Base-by-base conservation (phyloP, 2,329 filamentous ascomycete genomes). In the Ceratocystis diversiconidia region DNA sequence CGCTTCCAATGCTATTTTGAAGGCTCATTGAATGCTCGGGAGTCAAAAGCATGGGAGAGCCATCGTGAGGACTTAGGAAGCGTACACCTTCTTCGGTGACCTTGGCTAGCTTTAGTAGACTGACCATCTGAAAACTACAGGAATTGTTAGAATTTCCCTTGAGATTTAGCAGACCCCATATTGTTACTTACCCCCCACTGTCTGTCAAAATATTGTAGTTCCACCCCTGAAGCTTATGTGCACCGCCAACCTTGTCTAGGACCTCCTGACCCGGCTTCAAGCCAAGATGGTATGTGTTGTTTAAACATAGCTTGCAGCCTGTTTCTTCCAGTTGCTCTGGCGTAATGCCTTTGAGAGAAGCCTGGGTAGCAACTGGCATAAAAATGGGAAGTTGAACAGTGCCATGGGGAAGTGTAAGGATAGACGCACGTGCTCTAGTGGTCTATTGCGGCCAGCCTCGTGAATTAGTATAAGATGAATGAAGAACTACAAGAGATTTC, bases 331-430 rank as follows among this genome's bases (percentile, higher is more conserved):
- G 80, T 73, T 99, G 94, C 70, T 92, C 87, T 1, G 92, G 91
- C 0, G 94, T 97, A 65, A 99, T 77, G 55, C 94, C 94, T 74
- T 99, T 99, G 48, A 99, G 80, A 0, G 92, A 96, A 0, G 90
- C 94, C 76, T 99, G 94, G 0, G 94, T 99, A 36, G 94, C 94
- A 55, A 99, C 94, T 17, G 94, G 94, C 94, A 99, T 99, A 76
- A 99, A 99, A 67, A 97, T 85, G 6, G 95, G 94, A 36, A 97
- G 83, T 71, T 88, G 84, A 30, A 99, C 92, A 1, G 87, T 82
- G 66, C 94, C 94, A 84, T 99, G 95, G 62, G 94, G 92, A 30
- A 99, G 85, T 61, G 86, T 88, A 64, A 99, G 81, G 67, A 85
- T 85, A 64, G 94, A 94, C 62, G 94, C 94, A 70, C 94, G 88